Evolutionary conservation across 768 basidiomycete species (phyloP).

Genomic region (Psilocybe cyanescens): DNA sequence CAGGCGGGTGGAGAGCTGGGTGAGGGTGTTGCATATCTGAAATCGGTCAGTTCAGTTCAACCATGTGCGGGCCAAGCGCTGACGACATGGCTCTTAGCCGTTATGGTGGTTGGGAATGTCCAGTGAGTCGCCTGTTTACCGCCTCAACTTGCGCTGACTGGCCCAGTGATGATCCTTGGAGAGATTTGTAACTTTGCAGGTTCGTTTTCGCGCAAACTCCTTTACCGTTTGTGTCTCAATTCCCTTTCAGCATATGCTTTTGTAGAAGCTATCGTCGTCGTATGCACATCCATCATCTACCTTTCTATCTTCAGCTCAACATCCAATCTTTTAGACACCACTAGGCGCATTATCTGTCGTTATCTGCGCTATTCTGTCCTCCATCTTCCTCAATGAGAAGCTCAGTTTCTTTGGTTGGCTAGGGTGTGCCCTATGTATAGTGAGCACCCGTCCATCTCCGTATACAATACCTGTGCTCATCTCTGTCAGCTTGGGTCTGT

Average conservation of each 20-base stretch:
- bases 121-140: slow-evolving; percentile 47
- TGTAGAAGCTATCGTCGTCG: slow-evolving; percentile 90
- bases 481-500: slow-evolving; percentile 73
- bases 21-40: slow-evolving; percentile 93
- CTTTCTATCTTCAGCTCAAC: not conserved
- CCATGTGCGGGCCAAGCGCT: slow-evolving; percentile 4
- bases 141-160: slow-evolving; percentile 3
- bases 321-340: slow-evolving; percentile 64
- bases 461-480: slow-evolving; percentile 2
- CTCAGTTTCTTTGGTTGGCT: slow-evolving; percentile 98
- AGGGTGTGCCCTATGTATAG: slow-evolving; percentile 90
- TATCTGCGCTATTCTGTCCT: slow-evolving; percentile 90
- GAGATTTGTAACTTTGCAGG: slow-evolving; percentile 87
- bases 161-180: slow-evolving; percentile 87
- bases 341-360: slow-evolving; percentile 97
- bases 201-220: slow-evolving; percentile 36
- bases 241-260: slow-evolving; percentile 74
- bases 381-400: slow-evolving; percentile 90
- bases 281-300: slow-evolving; percentile 38
- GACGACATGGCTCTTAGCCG: slow-evolving; percentile 42
- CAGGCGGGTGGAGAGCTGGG: slow-evolving; percentile 81
- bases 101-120: slow-evolving; percentile 97
- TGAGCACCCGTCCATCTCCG: slow-evolving; percentile 39
- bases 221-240: slow-evolving; percentile 28
- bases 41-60: slow-evolving; percentile 65